Evolutionary conservation across 2,329 filamentous ascomycete genomes (phyloP).

Genomic region (Dactylellina leptospora): DNA sequence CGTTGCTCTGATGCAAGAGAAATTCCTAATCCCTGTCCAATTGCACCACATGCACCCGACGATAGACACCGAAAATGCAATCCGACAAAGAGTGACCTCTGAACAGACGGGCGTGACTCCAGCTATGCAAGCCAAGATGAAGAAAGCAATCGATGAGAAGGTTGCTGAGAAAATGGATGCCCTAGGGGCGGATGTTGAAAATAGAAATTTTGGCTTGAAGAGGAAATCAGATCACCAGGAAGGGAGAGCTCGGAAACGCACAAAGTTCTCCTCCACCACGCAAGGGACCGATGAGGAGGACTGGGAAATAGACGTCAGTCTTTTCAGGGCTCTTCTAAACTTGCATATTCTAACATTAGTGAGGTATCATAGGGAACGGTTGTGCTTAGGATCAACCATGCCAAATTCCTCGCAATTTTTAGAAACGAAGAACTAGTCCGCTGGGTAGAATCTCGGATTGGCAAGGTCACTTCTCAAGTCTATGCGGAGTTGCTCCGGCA

Average conservation of each 20-base stretch:
- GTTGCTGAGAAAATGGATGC: slow-evolving; percentile 67
- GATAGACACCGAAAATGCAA: slow-evolving; percentile 68
- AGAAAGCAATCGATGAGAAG: slow-evolving; percentile 69
- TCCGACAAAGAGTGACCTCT: slow-evolving; percentile 63
- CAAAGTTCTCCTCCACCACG: slow-evolving; percentile 23
- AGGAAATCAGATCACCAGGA: slow-evolving; percentile 56
- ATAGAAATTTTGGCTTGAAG: slow-evolving; percentile 61
- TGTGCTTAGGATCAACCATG: slow-evolving; percentile 81
- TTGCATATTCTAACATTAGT: slow-evolving; percentile 17
- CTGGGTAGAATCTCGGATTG: slow-evolving; percentile 75
- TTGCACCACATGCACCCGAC: slow-evolving; percentile 69
- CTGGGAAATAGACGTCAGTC: slow-evolving; percentile 57
- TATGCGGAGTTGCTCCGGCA: slow-evolving; percentile 77
- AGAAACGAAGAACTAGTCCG: slow-evolving; percentile 79
- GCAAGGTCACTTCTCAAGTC: slow-evolving; percentile 77
- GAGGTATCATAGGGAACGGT: slow-evolving; percentile 72
- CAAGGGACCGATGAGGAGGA: slow-evolving; percentile 52
- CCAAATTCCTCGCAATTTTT: slow-evolving; percentile 82
- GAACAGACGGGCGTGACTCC: slow-evolving; percentile 66
- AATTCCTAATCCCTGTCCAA: slow-evolving; percentile 73
- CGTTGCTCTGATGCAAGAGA: slow-evolving; percentile 68
- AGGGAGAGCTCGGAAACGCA: slow-evolving; percentile 55
- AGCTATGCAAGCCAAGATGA: slow-evolving; percentile 72
- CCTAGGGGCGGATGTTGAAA: slow-evolving; percentile 63
- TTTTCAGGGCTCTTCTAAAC: background rate